Percentiles rank a stretch among this genome's conserved stretches.
Evolutionary conservation across 805 yeast species (phyloP).

Genomic region (Wickerhamiella occidentalis): DNA sequence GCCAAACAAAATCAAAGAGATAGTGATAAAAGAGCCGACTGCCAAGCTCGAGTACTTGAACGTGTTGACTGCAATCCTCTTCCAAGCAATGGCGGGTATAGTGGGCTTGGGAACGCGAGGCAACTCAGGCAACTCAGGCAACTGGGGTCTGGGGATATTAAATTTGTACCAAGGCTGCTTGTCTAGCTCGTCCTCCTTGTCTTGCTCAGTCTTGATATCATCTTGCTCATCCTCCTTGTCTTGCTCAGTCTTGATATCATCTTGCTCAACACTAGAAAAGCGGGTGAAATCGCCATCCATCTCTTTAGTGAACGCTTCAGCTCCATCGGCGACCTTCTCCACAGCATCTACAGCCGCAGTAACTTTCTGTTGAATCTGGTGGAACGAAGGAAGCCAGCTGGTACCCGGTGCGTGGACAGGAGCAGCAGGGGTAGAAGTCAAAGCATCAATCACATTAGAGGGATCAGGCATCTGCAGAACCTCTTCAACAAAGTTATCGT

Average conservation of each 20-base stretch:
- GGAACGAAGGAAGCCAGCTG: slow-evolving; percentile 4
- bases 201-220: neutral
- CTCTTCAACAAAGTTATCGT: neutral
- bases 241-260: neutral
- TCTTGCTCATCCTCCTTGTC: neutral
- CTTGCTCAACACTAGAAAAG: neutral
- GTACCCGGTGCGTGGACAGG: neutral
- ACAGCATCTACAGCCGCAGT: neutral
- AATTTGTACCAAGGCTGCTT: neutral
- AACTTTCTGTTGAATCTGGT: slow-evolving; percentile 1
- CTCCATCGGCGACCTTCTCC: neutral
- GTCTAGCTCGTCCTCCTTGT: neutral
- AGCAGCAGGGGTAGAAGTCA: slow-evolving; percentile 3
- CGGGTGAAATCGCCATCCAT: slow-evolving; percentile 6
- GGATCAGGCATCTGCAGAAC: slow-evolving; percentile 7
- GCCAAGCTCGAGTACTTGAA: neutral
- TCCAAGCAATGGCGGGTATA: neutral
- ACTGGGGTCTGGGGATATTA: neutral
- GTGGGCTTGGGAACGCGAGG: neutral
- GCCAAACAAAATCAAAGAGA: neutral
- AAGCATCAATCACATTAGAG: neutral
- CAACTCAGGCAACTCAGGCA: neutral
- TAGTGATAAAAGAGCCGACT: neutral
- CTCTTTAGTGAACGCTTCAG: neutral
- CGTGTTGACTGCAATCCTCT: neutral